phyloP scores from a whole-genome alignment of 1,284 basidiomycete species.

The Ceraceosorus bombacis region DNA sequence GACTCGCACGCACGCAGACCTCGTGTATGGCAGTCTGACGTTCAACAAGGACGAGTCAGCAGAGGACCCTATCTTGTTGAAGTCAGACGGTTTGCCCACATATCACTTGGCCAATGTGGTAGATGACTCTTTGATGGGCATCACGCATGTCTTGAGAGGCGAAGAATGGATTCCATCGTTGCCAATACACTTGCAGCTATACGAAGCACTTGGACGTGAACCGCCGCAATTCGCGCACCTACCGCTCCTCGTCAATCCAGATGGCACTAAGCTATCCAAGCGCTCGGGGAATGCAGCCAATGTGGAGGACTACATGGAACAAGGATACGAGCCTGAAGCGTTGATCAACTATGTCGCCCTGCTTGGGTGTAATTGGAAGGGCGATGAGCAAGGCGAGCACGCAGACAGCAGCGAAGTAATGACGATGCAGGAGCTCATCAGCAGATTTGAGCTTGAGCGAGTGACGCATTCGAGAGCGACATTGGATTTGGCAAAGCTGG shows the following conservation, averaged over 20 bases:
- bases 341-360: constrained; percentile 87
- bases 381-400: constrained; percentile 14
- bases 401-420: constrained; percentile 27
- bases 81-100: constrained; percentile 86
- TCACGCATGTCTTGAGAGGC: constrained; percentile 88
- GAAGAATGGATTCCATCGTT: constrained; percentile 97
- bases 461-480: constrained; percentile 40
- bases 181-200: constrained; percentile 85
- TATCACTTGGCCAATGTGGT: constrained; percentile 94
- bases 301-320: constrained; percentile 74
- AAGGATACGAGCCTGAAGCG: constrained; percentile 82
- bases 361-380: constrained; percentile 67
- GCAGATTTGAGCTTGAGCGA: constrained; percentile 26
- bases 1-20: constrained; percentile 51
- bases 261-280: constrained; percentile 92
- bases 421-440: constrained; percentile 30
- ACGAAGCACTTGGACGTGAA: constrained; percentile 64
- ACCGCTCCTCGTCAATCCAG: constrained; percentile 78
- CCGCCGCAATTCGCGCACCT: constrained; percentile 83
- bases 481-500: constrained; percentile 34
- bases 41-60: constrained; percentile 53
- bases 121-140: constrained; percentile 90
- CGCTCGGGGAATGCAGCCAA: constrained; percentile 65
- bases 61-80: constrained; percentile 86
- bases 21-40: constrained; percentile 67